phyloP scores from a whole-genome alignment of 139 green algal species.

The Pleodorina starrii region DNA sequence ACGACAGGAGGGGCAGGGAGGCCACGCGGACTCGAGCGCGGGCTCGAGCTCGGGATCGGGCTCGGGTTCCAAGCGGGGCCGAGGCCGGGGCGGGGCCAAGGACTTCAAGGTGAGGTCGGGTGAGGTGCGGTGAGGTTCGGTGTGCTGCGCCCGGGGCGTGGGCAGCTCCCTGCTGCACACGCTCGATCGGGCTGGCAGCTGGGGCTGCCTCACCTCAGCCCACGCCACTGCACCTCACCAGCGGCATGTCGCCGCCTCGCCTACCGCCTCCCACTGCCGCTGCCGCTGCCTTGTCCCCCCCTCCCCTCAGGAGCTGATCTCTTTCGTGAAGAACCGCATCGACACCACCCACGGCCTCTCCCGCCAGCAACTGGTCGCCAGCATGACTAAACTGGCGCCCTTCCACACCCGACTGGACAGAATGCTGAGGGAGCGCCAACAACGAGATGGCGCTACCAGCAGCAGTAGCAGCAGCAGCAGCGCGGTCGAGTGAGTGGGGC shows the following conservation, averaged over 20 bases:
- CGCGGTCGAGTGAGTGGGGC: no score
- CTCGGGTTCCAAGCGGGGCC: no score
- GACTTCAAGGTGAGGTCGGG: conserved; percentile 7
- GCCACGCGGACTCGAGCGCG: neutral
- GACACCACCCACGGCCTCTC: conserved; percentile 15
- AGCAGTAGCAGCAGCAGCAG: neutral
- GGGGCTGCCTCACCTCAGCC: no score
- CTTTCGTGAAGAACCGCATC: conserved; percentile 31
- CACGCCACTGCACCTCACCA: no score
- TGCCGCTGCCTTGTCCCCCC: neutral
- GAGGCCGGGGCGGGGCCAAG: neutral
- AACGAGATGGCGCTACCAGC: neutral
- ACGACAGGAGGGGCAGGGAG: neutral
- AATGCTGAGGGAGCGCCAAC: neutral
- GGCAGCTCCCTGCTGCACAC: no score
- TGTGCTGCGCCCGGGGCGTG: neutral
- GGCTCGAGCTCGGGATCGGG: no score
- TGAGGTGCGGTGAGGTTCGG: neutral
- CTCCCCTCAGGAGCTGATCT: neutral
- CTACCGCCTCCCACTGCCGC: neutral
- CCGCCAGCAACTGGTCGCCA: neutral
- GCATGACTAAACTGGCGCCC: neutral
- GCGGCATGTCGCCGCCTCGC: neutral
- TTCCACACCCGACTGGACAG: neutral
- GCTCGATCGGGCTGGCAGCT: no score